A percentile compares a stretch with the other conserved stretches of the same genome.
phyloP scores from a whole-genome alignment of 352 stramenopile genomes.

The Plasmopara viticola region DNA sequence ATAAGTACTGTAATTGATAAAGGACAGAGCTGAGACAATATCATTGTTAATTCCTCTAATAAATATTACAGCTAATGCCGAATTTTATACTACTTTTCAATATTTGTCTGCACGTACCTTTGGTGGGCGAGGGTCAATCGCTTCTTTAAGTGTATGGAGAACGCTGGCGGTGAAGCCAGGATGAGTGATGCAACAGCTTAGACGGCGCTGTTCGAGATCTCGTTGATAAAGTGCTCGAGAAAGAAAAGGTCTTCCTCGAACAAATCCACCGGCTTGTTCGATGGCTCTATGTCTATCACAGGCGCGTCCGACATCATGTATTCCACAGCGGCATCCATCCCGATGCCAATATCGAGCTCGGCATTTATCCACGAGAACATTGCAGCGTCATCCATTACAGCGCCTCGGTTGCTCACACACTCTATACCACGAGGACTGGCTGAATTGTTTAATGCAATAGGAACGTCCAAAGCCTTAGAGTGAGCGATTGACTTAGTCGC shows the following conservation, averaged over 20 bases:
- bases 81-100: no score
- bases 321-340: conserved; percentile 60
- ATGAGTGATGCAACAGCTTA: conserved; percentile 5
- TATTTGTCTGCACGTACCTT: no score
- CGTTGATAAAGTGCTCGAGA: conserved; percentile 73
- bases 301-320: conserved; percentile 73
- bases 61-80: no score
- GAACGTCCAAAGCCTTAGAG: conserved; percentile 18
- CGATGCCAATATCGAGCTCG: conserved; percentile 61
- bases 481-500: conserved; percentile 10
- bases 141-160: no score
- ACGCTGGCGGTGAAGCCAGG: no score
- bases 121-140: no score
- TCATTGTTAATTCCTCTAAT: no score
- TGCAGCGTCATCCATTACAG: conserved; percentile 18
- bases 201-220: conserved; percentile 53
- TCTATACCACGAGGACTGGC: conserved; percentile 53
- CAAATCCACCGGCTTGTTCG: conserved; percentile 62
- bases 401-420: conserved; percentile 25
- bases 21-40: no score
- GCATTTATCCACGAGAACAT: conserved; percentile 70
- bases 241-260: conserved; percentile 79
- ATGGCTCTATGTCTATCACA: conserved; percentile 69
- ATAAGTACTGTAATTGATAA: no score
- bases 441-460: conserved; percentile 21